Evolutionary conservation across 768 basidiomycete genomes (phyloP), one percentile per base, ranked within the genome.

Genomic region (Sporobolomyces pararoseus): DNA sequence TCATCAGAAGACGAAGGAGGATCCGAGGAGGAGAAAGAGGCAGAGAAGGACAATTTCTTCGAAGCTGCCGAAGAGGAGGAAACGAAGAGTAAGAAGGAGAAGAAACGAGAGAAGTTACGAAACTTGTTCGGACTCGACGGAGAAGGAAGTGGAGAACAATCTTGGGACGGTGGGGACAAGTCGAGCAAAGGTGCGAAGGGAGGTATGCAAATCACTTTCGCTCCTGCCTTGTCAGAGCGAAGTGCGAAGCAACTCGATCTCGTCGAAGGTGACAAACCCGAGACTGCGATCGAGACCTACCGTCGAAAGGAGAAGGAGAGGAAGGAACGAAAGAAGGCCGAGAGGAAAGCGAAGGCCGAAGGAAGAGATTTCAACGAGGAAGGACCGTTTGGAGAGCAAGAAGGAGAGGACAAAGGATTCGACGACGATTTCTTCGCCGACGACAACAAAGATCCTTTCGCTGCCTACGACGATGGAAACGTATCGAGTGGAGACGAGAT

Each of bases 121-220:
- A 49, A 7, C 12, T 55, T 75, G 4, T 67, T 69, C 46, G 76
- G 75, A 32, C 62, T 76, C 49, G 67, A 68, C 16, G 16, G 71
- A 61, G 67, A 25, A 21, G 65, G 65, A n/a, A 65, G 37, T 5
- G 71, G 42, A 32, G 68, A 70, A 46, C 52, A 68, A 29, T 53
- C 62, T 17, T 69, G 73, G 67, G 72, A 72, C 35, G 75, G 57
- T 32, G 73, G 69, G 16, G 66, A 66, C 49, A 60, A 75, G 52
- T 58, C 51, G 46, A 44, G 12, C 32, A 61, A 61, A 51, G 65
- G 66, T n/a, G 72, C 60, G 37, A 63, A 75, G 49, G 84, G 87
- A 13, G 91, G 93, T 66, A 89, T 99, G 89, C 88, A 97, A 81
- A 89, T 99, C 76, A 97, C 95, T 0, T 98, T 99, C 79, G 87